Evolutionary conservation across 331 rosid species (phyloP).

Genomic region (Rhamnella rubrinervis): DNA sequence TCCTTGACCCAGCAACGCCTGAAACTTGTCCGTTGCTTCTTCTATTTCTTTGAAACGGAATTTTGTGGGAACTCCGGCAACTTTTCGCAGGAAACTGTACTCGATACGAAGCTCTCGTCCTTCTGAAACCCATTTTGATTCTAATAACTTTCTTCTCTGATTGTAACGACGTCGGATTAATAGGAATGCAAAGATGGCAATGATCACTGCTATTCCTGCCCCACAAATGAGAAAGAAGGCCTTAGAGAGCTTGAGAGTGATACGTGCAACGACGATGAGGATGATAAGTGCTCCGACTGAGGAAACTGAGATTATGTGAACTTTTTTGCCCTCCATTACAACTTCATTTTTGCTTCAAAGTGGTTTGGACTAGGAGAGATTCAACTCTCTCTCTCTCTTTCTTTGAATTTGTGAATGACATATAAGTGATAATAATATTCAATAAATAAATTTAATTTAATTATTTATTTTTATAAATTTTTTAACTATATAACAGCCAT

Average conservation of each 20-base stretch:
- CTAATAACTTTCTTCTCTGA: conserved; percentile 43
- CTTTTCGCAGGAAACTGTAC: conserved; percentile 81
- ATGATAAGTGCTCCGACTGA: conserved; percentile 44
- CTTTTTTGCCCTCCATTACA: conserved; percentile 75
- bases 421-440: too few species aligned
- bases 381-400: not conserved
- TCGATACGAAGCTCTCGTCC: conserved; percentile 86
- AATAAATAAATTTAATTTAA: too few species aligned
- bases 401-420: too few species aligned
- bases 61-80: conserved; percentile 84
- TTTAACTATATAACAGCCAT: too few species aligned
- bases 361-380: not conserved
- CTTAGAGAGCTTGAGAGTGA: conserved; percentile 39
- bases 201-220: conserved; percentile 49
- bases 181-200: conserved; percentile 56
- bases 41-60: conserved; percentile 71
- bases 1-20: conserved; percentile 63
- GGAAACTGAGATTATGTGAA: conserved; percentile 36
- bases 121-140: conserved; percentile 52
- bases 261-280: conserved; percentile 53
- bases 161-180: conserved; percentile 54
- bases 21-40: conserved; percentile 74
- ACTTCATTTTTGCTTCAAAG: conserved; percentile 14
- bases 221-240: conserved; percentile 79
- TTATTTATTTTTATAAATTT: too few species aligned